Conservation (phyloP, 2,329 filamentous ascomycete species). For the Coniochaeta ligniaria region DNA sequence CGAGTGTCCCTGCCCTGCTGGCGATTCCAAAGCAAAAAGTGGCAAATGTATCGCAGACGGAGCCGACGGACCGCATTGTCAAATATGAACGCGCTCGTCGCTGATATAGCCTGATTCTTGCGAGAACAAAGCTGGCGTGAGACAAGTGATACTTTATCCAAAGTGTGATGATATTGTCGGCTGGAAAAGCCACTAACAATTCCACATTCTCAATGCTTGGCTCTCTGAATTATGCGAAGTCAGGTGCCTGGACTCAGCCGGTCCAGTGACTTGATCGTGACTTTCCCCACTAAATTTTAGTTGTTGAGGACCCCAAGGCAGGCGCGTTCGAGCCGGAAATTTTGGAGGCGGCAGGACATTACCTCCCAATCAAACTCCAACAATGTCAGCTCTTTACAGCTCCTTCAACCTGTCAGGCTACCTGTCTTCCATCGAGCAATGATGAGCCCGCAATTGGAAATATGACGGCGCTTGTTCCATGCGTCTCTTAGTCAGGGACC, state of each 20-base stretch:
- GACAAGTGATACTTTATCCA: background rate
- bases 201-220: background rate
- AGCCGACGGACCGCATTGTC: background rate
- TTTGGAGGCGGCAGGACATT: background rate
- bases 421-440: background rate
- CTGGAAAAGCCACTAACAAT: background rate
- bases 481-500: background rate
- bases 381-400: background rate
- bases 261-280: background rate
- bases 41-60: background rate
- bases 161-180: background rate
- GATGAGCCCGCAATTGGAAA: background rate
- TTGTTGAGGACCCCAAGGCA: background rate
- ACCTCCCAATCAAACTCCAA: background rate
- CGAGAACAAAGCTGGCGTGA: background rate
- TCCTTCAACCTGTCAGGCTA: background rate
- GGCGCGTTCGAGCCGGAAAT: background rate
- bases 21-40: background rate
- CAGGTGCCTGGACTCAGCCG: background rate
- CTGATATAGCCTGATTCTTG: background rate
- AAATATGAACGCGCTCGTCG: background rate
- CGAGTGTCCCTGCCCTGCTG: background rate
- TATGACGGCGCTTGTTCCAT: background rate
- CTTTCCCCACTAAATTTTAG: background rate
- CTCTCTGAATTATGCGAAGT: background rate